Evolutionary conservation across 2,329 filamentous ascomycete species (phyloP).

Genomic region (Cercospora canescens): DNA sequence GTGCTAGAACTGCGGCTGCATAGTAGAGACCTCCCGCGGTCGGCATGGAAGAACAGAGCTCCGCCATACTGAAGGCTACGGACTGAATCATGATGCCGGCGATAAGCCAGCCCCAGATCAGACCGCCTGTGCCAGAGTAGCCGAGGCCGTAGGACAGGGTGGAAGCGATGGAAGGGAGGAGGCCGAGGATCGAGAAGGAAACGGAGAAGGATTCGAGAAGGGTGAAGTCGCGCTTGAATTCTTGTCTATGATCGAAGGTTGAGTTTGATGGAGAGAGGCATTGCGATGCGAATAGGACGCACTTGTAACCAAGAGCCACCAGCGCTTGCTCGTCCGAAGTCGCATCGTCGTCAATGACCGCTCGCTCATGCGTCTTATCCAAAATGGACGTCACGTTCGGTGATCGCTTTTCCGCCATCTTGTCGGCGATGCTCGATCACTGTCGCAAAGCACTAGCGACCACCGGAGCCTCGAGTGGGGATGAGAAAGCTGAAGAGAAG

Average conservation of each 20-base stretch:
- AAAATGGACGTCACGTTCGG: conserved; percentile 23
- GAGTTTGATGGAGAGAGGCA: neutral
- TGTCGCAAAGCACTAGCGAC: neutral
- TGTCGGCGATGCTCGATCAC: neutral
- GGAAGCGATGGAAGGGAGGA: conserved; percentile 42
- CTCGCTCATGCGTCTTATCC: conserved; percentile 19
- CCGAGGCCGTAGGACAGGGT: conserved; percentile 39
- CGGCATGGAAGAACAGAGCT: conserved; percentile 38
- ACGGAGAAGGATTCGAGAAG: conserved; percentile 39
- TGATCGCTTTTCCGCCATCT: neutral
- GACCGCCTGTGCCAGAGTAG: conserved; percentile 30
- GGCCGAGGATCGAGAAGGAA: conserved; percentile 39
- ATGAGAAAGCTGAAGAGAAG: neutral
- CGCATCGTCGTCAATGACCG: conserved; percentile 20
- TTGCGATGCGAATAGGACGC: neutral
- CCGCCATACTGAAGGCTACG: conserved; percentile 39
- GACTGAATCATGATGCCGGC: conserved; percentile 36
- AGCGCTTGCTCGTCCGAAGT: conserved; percentile 23
- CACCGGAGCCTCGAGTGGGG: neutral
- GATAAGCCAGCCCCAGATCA: conserved; percentile 38
- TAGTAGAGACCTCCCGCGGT: conserved; percentile 44
- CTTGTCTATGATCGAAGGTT: conserved; percentile 10
- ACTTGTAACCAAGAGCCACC: conserved; percentile 27
- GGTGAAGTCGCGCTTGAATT: conserved; percentile 33
- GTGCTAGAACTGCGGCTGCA: conserved; percentile 36